Evolutionary conservation across 139 green algal species (phyloP), one percentile per base, ranked within the genome.

Genomic region (Yamagishiella unicocca): DNA sequence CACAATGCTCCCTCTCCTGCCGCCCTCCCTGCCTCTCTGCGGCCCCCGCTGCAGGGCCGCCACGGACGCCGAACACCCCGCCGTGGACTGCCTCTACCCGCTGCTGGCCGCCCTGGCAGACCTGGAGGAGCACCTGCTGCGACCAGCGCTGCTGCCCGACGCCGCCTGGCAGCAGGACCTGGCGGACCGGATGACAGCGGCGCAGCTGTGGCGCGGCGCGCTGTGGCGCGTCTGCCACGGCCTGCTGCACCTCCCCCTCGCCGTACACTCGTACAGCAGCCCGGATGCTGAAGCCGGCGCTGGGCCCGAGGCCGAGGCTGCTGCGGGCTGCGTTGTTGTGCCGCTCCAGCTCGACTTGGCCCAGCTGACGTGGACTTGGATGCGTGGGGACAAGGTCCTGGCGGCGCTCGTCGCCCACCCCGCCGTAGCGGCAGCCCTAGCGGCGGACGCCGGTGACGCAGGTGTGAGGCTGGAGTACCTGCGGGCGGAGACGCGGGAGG

Each of bases 301-400:
- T 14, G 29, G 25, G 6, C 29, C 72, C 73, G 33, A 27, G 61
- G 40, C 42, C 70, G 14, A 54, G 62, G 38, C 87, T 61, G n/a
- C 31, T 71, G 67, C 25, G 12, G 43, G 31, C 3, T 29, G 50
- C 6, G 29, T 42, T 29, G 73, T 71, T 8, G 46, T 37, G 6
- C 27, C 29, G 46, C 19, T 75, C 21, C 33, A 64, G 19, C 43
- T 92, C 12, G 82, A 94, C 74, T 54, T 83, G n/a, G 90, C 96
- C 73, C 37, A 42, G 42, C 40, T 97, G 29, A 85, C 90, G n/a
- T 96, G 94, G 84, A 82, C 83, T 0, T 97, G 93, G 95, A 80
- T 87, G 42, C 89, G 85, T 31, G 77, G 96, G 46, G 80, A 82
- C 58, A 94, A 96, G 66, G 87, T 82, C 1, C 35, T 95, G 6